phyloP scores from a whole-genome alignment of 2,329 filamentous ascomycete species.

The Microdochium paspali region DNA sequence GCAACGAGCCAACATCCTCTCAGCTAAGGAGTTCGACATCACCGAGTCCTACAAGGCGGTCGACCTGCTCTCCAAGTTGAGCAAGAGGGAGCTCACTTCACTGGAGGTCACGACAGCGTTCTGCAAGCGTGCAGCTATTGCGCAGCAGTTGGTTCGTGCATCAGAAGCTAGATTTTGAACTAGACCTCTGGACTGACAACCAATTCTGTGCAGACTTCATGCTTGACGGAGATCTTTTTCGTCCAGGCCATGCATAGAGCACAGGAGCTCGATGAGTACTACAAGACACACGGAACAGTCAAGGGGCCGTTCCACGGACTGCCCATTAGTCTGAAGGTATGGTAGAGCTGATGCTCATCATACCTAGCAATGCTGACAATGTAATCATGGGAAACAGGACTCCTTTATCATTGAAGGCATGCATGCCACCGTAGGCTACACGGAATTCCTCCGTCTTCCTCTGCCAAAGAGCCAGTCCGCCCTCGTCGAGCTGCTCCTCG shows the following conservation, averaged over 20 bases:
- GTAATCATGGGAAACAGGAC: slow-evolving; percentile 40
- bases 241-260: slow-evolving; percentile 11
- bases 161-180: background rate
- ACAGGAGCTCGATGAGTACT: slow-evolving; percentile 11
- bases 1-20: background rate
- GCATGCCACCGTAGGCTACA: background rate
- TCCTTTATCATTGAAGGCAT: slow-evolving; percentile 35
- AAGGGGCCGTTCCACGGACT: background rate
- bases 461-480: slow-evolving; percentile 35
- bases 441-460: background rate
- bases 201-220: slow-evolving; percentile 2
- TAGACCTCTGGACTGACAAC: background rate
- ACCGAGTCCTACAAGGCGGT: slow-evolving; percentile 13
- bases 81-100: slow-evolving; percentile 21
- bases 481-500: slow-evolving; percentile 45
- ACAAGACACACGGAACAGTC: slow-evolving; percentile 1
- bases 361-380: too few relatives aligned
- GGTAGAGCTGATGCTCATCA: too few relatives aligned
- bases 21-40: background rate
- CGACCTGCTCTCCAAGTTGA: slow-evolving; percentile 28
- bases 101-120: slow-evolving; percentile 31
- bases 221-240: slow-evolving; percentile 7
- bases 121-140: slow-evolving; percentile 33
- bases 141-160: slow-evolving; percentile 25
- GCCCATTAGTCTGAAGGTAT: background rate